Base-by-base conservation (phyloP, 164 flowering plant species). In the Protea cynaroides region DNA sequence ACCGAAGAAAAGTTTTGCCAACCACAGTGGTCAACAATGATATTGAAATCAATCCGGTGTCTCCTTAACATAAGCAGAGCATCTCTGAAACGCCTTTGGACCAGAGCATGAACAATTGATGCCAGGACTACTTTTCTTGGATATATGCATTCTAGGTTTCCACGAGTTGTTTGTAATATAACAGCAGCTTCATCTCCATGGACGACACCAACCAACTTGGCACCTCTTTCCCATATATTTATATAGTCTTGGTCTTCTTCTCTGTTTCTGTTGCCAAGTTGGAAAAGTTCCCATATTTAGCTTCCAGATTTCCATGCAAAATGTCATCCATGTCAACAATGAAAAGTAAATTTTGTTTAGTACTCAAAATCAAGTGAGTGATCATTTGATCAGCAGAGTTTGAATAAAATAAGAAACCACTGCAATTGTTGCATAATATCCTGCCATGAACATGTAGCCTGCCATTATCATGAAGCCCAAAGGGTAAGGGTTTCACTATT, bases 151-250 rank as follows among this genome's bases (percentile, higher is more conserved):
- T 91, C 99, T 54, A 94, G 76, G 69, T 88, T 94, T 66, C 99
- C 97, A 13, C 99, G 79, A 61, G 60, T 73, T 52, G 99, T 85
- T 81, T 91, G 97, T 36, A 94, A 21, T 67, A 94, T 67, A 56
- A 88, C 80, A 63, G 90, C 88, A 66, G 96, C 92, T 78, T 83
- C 96, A 76, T 92, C 96, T 65, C 97, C 97, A 81, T 94, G 89
- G 66, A 94, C 78, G 58, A 86, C 88, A 22, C 96, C 96, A 69
- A 83, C 61, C 69, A 94, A 61, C 71, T 78, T 84, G 38, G 99
- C 89, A 69, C 97, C 96, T 76, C 85, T 86, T 81, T 94, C 99
- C 99, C 97, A 94, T 21, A 94, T 67, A 71, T 77, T 79, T 51
- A 87, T 78, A 36, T 52, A 81, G 57, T 77, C 77, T 23, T 59